These are phyloP conservation scores for Pholiota microspora DNA, from an alignment of 768 basidiomycete species.

Conservation along the genomic window DNA sequence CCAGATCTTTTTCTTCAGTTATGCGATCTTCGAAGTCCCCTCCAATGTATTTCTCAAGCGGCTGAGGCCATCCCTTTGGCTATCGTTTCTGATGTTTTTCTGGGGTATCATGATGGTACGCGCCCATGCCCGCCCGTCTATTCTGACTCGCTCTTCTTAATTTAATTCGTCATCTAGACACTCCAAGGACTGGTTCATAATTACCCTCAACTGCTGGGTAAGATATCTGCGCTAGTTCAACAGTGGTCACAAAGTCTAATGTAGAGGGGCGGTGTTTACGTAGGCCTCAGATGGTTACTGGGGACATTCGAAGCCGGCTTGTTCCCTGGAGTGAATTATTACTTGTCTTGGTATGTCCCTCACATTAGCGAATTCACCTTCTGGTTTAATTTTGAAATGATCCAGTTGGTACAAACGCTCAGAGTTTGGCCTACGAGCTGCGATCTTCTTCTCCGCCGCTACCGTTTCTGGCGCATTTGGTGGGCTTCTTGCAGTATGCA, in stretches of 20 bases:
- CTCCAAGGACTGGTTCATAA: constrained; percentile 70
- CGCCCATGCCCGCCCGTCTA: background rate
- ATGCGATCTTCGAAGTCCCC: constrained; percentile 76
- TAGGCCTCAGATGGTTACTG: constrained; percentile 70
- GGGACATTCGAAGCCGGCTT: constrained; percentile 75
- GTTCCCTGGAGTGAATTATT: constrained; percentile 64
- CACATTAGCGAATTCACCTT: background rate
- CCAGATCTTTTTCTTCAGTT: constrained; percentile 56
- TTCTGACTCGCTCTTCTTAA: background rate
- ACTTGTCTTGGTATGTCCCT: constrained; percentile 64
- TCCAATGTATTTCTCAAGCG: constrained; percentile 74
- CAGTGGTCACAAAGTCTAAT: background rate
- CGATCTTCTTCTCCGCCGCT: constrained; percentile 75
- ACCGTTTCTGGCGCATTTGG: constrained; percentile 84
- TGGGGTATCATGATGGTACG: constrained; percentile 79
- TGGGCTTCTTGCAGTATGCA: constrained; percentile 62
- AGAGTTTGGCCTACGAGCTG: constrained; percentile 68
- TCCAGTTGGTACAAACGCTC: constrained; percentile 58
- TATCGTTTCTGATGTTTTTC: constrained; percentile 67
- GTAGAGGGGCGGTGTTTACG: background rate
- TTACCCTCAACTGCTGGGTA: constrained; percentile 67
- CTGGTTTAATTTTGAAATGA: background rate
- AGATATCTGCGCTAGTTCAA: background rate
- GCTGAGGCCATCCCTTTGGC: constrained; percentile 74
- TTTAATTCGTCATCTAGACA: constrained; percentile 41